phyloP scores from a whole-genome alignment of 176 grass and related monocot genomes.

The Sorghum bicolor region DNA sequence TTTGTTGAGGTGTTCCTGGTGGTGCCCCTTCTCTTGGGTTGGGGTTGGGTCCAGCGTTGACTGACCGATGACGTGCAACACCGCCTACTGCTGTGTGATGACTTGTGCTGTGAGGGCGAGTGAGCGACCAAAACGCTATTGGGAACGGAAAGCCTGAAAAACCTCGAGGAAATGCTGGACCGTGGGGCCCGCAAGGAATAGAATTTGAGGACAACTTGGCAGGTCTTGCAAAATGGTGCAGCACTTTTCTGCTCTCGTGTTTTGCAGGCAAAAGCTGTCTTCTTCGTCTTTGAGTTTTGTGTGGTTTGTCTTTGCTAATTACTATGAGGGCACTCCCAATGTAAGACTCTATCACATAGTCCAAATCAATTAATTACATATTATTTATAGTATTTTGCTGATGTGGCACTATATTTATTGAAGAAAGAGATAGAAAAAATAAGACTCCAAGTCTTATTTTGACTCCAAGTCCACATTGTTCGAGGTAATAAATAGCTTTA shows the following conservation, averaged over 20 bases:
- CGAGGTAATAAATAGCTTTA: no score
- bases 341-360: no score
- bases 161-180: neutral
- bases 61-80: conserved; percentile 33
- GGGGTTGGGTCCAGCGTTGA: conserved; percentile 27
- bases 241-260: neutral
- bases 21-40: neutral
- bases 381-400: no score
- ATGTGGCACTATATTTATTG: no score
- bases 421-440: no score
- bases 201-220: conserved; percentile 3
- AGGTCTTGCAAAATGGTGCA: neutral
- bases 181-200: neutral
- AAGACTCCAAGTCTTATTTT: no score
- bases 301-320: neutral
- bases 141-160: neutral
- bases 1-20: neutral
- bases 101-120: neutral
- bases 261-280: neutral
- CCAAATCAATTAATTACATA: no score
- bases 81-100: neutral
- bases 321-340: no score
- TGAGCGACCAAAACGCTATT: neutral
- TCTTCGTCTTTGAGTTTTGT: neutral
- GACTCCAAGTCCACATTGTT: no score